Percentiles rank a stretch among this genome's conserved stretches.
These are phyloP conservation scores for Asterophora parasitica DNA, from an alignment of 768 basidiomycete genomes.

Conservation along the genomic window DNA sequence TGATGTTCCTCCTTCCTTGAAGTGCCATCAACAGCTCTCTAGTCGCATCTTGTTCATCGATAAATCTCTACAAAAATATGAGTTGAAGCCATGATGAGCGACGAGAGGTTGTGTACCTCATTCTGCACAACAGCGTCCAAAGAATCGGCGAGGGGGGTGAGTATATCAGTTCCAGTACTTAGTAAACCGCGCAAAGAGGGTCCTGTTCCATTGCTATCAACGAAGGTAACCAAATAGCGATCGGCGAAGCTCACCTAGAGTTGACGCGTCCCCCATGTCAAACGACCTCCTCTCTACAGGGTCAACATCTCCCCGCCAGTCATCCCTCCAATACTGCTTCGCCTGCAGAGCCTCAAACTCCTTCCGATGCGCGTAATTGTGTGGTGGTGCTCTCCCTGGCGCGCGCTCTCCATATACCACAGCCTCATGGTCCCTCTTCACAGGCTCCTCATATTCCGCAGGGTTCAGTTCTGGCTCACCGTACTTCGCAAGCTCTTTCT, in stretches of 20 bases:
- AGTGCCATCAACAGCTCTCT: slow-evolving; percentile 73
- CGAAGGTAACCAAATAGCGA: background rate
- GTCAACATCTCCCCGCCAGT: slow-evolving; percentile 49
- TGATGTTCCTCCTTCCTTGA: slow-evolving; percentile 64
- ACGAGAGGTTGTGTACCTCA: slow-evolving; percentile 10
- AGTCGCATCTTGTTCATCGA: slow-evolving; percentile 71
- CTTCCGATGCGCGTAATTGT: slow-evolving; percentile 42
- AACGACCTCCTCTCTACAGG: slow-evolving; percentile 38
- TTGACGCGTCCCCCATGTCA: slow-evolving; percentile 66
- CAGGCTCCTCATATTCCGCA: background rate
- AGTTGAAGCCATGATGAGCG: background rate
- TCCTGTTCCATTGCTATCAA: slow-evolving; percentile 5
- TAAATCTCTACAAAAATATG: slow-evolving; percentile 45
- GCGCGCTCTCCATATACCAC: slow-evolving; percentile 7
- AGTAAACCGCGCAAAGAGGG: slow-evolving; percentile 16
- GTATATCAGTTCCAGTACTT: background rate
- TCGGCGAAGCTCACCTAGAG: slow-evolving; percentile 45
- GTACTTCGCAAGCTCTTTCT: background rate
- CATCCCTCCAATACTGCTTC: slow-evolving; percentile 71
- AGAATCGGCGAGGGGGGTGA: background rate
- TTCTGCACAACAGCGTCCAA: slow-evolving; percentile 17
- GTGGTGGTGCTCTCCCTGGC: slow-evolving; percentile 18
- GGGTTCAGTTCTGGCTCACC: slow-evolving; percentile 1
- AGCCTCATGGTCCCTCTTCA: background rate
- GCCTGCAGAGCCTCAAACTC: slow-evolving; percentile 58